These are phyloP conservation scores for Alternaria sp. DNA, from an alignment of 2,329 filamentous ascomycete species.

Conservation along the genomic window DNA sequence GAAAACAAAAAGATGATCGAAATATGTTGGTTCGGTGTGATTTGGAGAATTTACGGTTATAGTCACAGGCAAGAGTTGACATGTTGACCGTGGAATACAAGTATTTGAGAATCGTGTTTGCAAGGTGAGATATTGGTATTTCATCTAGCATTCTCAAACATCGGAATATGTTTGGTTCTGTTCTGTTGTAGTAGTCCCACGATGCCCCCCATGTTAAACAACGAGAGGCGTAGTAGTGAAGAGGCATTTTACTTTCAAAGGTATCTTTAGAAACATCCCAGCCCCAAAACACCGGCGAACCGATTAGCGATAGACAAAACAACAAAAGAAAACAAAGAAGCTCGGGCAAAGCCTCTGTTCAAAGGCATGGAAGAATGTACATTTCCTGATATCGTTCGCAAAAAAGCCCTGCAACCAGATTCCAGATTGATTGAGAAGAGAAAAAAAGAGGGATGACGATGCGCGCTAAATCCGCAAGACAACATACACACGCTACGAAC, in stretches of 20 bases:
- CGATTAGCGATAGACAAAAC: conserved; percentile 2
- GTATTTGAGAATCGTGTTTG: background rate
- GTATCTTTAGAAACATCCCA: conserved; percentile 6
- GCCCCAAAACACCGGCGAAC: background rate
- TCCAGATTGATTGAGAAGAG: conserved; percentile 8
- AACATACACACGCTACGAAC: background rate
- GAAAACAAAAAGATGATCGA: too few species aligned
- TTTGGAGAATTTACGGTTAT: too few species aligned
- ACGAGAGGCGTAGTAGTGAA: conserved; percentile 8
- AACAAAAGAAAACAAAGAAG: conserved; percentile 2
- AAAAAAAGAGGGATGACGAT: conserved; percentile 3
- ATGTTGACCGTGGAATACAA: background rate
- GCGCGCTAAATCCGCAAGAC: conserved; percentile 6
- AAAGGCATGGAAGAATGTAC: conserved; percentile 5
- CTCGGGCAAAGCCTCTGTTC: background rate
- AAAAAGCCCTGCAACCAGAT: conserved; percentile 10
- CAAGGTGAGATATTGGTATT: background rate
- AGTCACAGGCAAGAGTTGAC: too few species aligned
- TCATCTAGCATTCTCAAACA: conserved; percentile 7
- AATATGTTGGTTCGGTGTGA: too few species aligned
- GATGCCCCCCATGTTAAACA: background rate
- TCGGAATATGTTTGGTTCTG: background rate
- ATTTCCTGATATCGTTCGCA: conserved; percentile 9
- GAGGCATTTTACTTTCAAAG: conserved; percentile 9
- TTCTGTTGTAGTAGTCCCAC: conserved; percentile 1